Percentiles rank a stretch among this genome's conserved stretches.
These are phyloP conservation scores for Candolleomyces aberdarensis DNA, from an alignment of 768 basidiomycete genomes.

Conservation along the genomic window DNA sequence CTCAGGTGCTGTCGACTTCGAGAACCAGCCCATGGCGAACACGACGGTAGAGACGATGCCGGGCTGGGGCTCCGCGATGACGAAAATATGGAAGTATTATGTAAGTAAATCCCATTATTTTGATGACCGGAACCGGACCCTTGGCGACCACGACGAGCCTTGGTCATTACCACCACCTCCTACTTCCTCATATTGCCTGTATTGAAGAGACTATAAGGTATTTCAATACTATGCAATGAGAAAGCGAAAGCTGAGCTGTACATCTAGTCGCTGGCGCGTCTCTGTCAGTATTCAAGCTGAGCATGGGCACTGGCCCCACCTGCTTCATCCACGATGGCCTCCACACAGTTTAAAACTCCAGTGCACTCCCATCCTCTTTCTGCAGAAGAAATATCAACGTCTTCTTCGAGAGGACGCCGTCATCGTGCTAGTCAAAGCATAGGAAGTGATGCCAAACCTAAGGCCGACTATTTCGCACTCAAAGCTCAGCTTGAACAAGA, in stretches of 20 bases:
- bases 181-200: neutral
- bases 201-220: neutral
- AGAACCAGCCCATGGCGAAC: conserved; percentile 41
- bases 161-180: neutral
- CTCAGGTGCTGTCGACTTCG: conserved; percentile 19
- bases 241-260: neutral
- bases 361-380: conserved; percentile 74
- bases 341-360: conserved; percentile 46
- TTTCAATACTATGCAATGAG: neutral
- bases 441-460: conserved; percentile 17
- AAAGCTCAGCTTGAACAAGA: conserved; percentile 59
- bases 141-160: neutral
- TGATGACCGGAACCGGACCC: neutral
- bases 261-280: neutral
- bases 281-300: neutral
- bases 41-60: neutral
- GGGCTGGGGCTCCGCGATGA: neutral
- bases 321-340: conserved; percentile 27
- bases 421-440: conserved; percentile 31
- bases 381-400: conserved; percentile 40
- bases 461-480: conserved; percentile 57
- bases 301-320: conserved; percentile 1
- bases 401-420: conserved; percentile 44
- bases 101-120: conserved; percentile 8
- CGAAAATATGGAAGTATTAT: conserved; percentile 3